These are phyloP conservation scores for Neoboletus brunneissimus DNA, from an alignment of 768 basidiomycete species.

Conservation along the genomic window DNA sequence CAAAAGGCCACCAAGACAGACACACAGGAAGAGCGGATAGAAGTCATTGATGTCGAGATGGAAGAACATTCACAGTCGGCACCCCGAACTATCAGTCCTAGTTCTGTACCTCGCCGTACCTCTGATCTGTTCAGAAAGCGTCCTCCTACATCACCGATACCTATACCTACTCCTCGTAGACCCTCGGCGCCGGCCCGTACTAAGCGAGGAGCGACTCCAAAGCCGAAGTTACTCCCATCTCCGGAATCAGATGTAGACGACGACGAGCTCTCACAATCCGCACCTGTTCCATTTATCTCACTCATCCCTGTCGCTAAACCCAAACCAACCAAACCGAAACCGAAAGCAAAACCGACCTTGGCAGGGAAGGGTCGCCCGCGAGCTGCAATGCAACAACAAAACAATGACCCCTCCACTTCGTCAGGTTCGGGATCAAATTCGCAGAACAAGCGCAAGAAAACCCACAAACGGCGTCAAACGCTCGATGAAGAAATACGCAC, in stretches of 20 bases:
- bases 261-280: conserved; percentile 10
- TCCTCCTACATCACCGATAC: conserved; percentile 63
- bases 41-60: conserved; percentile 41
- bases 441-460: conserved; percentile 21
- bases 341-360: conserved; percentile 15
- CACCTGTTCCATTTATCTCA: conserved; percentile 21
- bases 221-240: conserved; percentile 15
- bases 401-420: neutral
- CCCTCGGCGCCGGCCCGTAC: conserved; percentile 57
- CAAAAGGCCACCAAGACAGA: neutral
- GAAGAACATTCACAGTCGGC: conserved; percentile 17
- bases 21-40: conserved; percentile 15
- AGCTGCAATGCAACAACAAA: neutral
- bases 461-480: conserved; percentile 44
- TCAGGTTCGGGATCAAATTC: conserved; percentile 13
- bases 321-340: conserved; percentile 11
- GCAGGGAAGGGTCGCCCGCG: conserved; percentile 20
- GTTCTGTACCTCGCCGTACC: conserved; percentile 14
- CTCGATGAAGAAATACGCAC: conserved; percentile 65
- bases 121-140: conserved; percentile 55
- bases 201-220: conserved; percentile 33
- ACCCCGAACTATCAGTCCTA: conserved; percentile 6
- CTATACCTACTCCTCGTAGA: conserved; percentile 47
- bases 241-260: conserved; percentile 26
- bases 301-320: conserved; percentile 21